Evolutionary conservation across 202 grass and related monocot species (phyloP), one percentile per base, ranked within the genome.

Genomic region (Bolboschoenoplectus hybrid): DNA sequence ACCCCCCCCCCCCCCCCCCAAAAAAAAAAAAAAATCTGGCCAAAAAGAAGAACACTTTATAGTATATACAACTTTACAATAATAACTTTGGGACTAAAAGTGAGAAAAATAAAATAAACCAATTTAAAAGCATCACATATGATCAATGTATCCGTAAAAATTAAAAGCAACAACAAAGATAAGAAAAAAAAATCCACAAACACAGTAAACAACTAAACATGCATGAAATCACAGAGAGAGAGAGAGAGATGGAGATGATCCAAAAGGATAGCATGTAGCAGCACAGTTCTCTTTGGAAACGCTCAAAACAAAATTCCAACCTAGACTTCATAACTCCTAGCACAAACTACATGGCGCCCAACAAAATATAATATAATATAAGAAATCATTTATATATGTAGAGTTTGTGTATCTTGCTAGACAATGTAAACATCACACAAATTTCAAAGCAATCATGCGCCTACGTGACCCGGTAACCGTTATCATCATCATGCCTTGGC

Each of bases 401-500:
- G 2, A 14, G 53, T 57, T 0, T 17, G 14, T 57, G 53, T 79
- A 79, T 6, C 3, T 78, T 17, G 35, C 9, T 55, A 77, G 14
- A 79, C 14, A 84, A 36, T 83, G 17, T 66, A 52, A 26, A 55
- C 63, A 67, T 68, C 34, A 63, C 72, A 86, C 72, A 86, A 65
- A 68, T 53, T 84, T 84, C 47, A 84, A 84, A 52, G 65, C 72
- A 86, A 86, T 86, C 73, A 86, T 79, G 41, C 85, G 72, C 85
- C 47, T 86, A 86, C 58, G 71, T 86, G 72, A 86, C 71, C 68
- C 1, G 50, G 56, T 64, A 86, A 86, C 84, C 72, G 84, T 86
- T 86, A 86, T 86, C 72, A 86, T 86, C 40, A 86, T 86, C 40
- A 86, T 86, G 70, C 71, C 84, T 78, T 75, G 72, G 51, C 56